A percentile compares a stretch with the other conserved stretches of the same genome.
Conservation (phyloP, 805 yeast species). For the Wickerhamomyces strasburgensis region DNA sequence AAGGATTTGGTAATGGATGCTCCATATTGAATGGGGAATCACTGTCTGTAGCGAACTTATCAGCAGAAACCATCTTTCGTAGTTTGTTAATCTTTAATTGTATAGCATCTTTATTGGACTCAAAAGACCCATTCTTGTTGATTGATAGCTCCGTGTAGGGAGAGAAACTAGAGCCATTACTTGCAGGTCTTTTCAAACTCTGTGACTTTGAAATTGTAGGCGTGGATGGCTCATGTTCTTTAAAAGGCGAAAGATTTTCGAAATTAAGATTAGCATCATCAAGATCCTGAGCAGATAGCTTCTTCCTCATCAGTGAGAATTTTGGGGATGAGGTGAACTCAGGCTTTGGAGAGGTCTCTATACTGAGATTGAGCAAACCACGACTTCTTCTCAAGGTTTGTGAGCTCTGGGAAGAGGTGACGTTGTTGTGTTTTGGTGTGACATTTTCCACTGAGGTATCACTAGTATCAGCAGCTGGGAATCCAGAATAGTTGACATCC, state of each 20-base stretch:
- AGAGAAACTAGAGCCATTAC: slow-evolving; percentile 22
- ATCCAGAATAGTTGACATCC: slow-evolving; percentile 11
- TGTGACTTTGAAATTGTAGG: slow-evolving; percentile 16
- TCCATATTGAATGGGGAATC: slow-evolving; percentile 22
- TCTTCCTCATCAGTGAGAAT: slow-evolving; percentile 18
- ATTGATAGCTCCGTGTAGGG: slow-evolving; percentile 24
- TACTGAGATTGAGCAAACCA: slow-evolving; percentile 45
- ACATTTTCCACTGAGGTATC: slow-evolving; percentile 10
- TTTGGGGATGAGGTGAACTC: slow-evolving; percentile 20
- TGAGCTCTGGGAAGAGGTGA: slow-evolving; percentile 26
- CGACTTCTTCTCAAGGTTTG: slow-evolving; percentile 45
- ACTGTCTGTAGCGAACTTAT: slow-evolving; percentile 15
- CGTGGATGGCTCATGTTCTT: slow-evolving; percentile 24
- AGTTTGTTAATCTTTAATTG: slow-evolving; percentile 25
- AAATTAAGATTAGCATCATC: slow-evolving; percentile 23
- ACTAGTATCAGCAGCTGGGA: slow-evolving; percentile 7
- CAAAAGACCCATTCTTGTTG: slow-evolving; percentile 17
- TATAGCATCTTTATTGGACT: slow-evolving; percentile 27
- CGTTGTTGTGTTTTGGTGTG: slow-evolving; percentile 20
- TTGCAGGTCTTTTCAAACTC: slow-evolving; percentile 26
- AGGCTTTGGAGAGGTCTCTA: slow-evolving; percentile 32
- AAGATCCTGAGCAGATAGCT: slow-evolving; percentile 12
- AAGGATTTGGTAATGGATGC: slow-evolving; percentile 26
- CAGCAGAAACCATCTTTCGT: slow-evolving; percentile 25
- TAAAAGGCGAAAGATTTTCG: slow-evolving; percentile 28